phyloP scores from a whole-genome alignment of 306 rosid species.

The Gynostemma pentaphyllum region DNA sequence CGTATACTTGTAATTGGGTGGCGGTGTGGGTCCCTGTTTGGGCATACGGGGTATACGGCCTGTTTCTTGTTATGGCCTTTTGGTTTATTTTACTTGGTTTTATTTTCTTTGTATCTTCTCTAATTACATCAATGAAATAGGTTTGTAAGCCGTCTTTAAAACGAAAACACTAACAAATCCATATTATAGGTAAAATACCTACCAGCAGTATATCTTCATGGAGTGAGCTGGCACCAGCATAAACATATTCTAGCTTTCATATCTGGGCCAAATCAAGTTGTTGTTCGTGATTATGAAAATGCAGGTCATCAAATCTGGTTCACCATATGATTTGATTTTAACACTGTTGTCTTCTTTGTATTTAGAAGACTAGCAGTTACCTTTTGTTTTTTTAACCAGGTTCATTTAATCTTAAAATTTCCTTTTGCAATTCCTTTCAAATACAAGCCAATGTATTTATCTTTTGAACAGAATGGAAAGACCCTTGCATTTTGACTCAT shows the following conservation, averaged over 20 bases:
- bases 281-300: constrained; percentile 62
- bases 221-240: constrained; percentile 87
- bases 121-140: too few species aligned
- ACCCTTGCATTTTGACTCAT: constrained; percentile 50
- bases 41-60: too few species aligned
- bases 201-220: constrained; percentile 75
- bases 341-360: background rate
- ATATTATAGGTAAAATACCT: constrained; percentile 64
- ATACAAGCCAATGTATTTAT: constrained; percentile 4
- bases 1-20: too few species aligned
- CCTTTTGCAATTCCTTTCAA: background rate
- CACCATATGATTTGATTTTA: background rate
- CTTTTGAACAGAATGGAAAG: constrained; percentile 66
- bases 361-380: background rate
- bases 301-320: constrained; percentile 35
- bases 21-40: too few species aligned
- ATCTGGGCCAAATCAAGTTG: constrained; percentile 55
- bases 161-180: too few species aligned
- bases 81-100: too few species aligned
- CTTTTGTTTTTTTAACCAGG: background rate
- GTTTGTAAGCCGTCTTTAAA: too few species aligned
- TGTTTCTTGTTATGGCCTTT: too few species aligned
- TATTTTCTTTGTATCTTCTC: too few species aligned
- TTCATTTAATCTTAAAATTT: background rate
- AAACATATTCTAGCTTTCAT: constrained; percentile 74